phyloP scores from a whole-genome alignment of 331 rosid genomes.

The Malus hybrid region DNA sequence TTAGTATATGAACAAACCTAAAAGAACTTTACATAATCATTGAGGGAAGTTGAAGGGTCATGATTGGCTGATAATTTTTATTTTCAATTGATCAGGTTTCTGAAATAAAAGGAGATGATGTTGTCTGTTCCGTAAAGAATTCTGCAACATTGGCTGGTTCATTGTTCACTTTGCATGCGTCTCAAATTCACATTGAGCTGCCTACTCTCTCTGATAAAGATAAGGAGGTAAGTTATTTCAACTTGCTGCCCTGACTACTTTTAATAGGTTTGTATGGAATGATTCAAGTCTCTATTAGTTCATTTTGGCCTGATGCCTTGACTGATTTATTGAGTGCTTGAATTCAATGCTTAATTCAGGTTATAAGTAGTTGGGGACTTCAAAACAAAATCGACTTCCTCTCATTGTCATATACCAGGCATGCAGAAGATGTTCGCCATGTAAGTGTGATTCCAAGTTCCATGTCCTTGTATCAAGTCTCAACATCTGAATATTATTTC shows the following conservation, averaged over 20 bases:
- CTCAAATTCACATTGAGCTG: slow-evolving; percentile 75
- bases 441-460: slow-evolving; percentile 30
- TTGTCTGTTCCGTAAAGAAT: slow-evolving; percentile 71
- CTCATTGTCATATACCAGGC: slow-evolving; percentile 88
- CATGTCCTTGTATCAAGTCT: slow-evolving; percentile 4
- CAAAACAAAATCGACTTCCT: slow-evolving; percentile 91
- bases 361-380: slow-evolving; percentile 87
- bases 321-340: background rate
- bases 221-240: slow-evolving; percentile 56
- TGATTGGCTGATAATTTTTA: slow-evolving; percentile 19
- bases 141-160: slow-evolving; percentile 95
- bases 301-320: background rate
- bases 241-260: background rate
- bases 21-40: background rate
- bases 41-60: slow-evolving; percentile 8
- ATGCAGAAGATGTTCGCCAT: slow-evolving; percentile 96
- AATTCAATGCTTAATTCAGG: slow-evolving; percentile 35
- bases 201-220: slow-evolving; percentile 86
- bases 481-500: background rate
- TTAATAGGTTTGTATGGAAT: background rate
- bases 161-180: slow-evolving; percentile 88
- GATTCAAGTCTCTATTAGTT: background rate
- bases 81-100: slow-evolving; percentile 53
- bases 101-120: slow-evolving; percentile 65
- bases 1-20: background rate